Base-by-base conservation (phyloP, 495 filamentous ascomycete genomes). In the Aspergillus homomorphus region DNA sequence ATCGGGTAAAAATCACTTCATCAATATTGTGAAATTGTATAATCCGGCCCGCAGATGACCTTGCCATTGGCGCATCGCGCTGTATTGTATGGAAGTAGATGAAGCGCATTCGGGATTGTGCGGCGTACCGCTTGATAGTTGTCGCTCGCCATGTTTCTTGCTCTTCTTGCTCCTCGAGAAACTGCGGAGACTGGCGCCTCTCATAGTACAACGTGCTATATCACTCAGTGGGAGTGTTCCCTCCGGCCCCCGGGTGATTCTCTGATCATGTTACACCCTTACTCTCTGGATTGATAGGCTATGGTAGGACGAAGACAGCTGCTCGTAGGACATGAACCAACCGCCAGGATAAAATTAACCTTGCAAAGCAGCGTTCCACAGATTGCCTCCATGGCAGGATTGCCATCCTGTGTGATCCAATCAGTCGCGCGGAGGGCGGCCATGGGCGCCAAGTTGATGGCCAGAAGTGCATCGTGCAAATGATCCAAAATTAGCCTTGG, bases 401-500 rank as follows among this genome's bases (percentile, higher is more conserved):
- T 19, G 49, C 54, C 41, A 24, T 30, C 22, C 43, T 26, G 18
- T 22, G 55, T 20, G 21, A 12, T 45, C 64, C 64, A 67, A 67
- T 63, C 49, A 62, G 15, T 33, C 33, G 8, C 10, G 21, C 52
- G 16, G 19, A 50, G 22, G 20, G 16, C 55, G 46, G 56, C 60
- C 64, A 63, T 63, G 57, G 56, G 61, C 61, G 61, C 64, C 56
- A 57, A 62, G 28, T 45, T 54, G 41, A 38, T 26, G 26, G 51
- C 46, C 28, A 45, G 19, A 54, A 46, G 59, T 53, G 53, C 42
- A 55, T 48, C 19, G 24, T 26, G 12, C 57, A 62, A 67, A 62
- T 60, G 54, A 53, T 64, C 64, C 64, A 67, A 67, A 67, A 67
- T 67, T 67, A 67, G 64, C 64, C 56, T 51, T 58, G 44, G 45